These are phyloP conservation scores for Russula ochroleuca DNA, from an alignment of 768 basidiomycete genomes.

Conservation along the genomic window DNA sequence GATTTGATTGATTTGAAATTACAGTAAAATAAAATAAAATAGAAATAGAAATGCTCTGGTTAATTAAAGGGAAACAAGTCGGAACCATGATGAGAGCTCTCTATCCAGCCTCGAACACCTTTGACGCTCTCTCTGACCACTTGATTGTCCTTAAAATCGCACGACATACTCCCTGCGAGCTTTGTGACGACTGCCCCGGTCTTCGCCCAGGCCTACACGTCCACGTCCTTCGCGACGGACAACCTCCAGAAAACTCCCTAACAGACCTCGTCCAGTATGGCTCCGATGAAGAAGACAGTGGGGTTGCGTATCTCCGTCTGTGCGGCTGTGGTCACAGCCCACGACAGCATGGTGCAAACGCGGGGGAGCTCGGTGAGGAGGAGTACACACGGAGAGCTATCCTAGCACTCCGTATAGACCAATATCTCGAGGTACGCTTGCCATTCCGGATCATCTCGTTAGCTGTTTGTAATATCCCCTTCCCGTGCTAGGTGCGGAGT, in stretches of 20 bases:
- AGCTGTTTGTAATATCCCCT: constrained; percentile 14
- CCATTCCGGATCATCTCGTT: constrained; percentile 6
- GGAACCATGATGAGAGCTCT: constrained; percentile 50
- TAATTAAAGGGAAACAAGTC: neutral
- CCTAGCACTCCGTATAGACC: constrained; percentile 76
- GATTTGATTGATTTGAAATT: constrained; percentile 4
- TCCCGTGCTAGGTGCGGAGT: constrained; percentile 28
- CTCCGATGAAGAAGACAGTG: constrained; percentile 62
- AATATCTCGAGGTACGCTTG: constrained; percentile 65
- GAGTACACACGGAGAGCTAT: constrained; percentile 71
- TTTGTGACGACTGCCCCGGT: constrained; percentile 63
- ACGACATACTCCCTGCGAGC: constrained; percentile 67
- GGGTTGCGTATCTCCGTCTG: constrained; percentile 48
- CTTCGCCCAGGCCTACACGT: constrained; percentile 60
- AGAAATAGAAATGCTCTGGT: neutral
- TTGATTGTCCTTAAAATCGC: constrained; percentile 73
- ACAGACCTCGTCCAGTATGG: constrained; percentile 60
- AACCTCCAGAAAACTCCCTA: constrained; percentile 43
- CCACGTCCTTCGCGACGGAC: constrained; percentile 54
- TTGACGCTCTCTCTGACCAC: constrained; percentile 45
- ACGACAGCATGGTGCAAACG: constrained; percentile 62
- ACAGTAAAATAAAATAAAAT: constrained; percentile 3
- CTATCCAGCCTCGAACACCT: constrained; percentile 60
- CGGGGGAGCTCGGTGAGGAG: constrained; percentile 48
- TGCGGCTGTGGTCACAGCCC: constrained; percentile 72